Evolutionary conservation across 225 moss, liverwort and hornwort species (phyloP), one percentile per base, ranked within the genome.

Genomic region (Takakia lepidozioides): DNA sequence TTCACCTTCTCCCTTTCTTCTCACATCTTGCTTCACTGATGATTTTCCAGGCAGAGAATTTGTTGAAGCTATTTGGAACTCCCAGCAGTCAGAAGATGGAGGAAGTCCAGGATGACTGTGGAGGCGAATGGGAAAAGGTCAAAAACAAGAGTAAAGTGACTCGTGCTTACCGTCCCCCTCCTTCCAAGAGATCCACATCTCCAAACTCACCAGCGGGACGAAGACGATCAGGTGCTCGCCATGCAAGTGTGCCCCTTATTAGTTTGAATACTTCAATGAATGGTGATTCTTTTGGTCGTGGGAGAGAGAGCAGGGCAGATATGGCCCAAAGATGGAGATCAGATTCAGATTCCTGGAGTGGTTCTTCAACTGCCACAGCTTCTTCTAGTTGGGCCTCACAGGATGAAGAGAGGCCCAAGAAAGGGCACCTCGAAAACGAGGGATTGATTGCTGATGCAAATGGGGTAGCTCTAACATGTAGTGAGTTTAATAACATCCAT

Each of bases 41-140:
- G n/a, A n/a, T 29, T 40, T 43, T 43, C 28, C 72, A 98, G 98
- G 98, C 91, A 16, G 75, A 88, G 44, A 80, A 85, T n/a, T 69
- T 98, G 19, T 73, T 98, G 38, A 76, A 74, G 58, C 76, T 98
- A 45, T 98, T 98, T 34, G 95, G 95, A 46, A 81, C 71, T 22
- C 76, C 79, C 30, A 38, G 72, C 43, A 43, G 45, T 24, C 66
- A 69, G 38, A 84, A 84, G 37, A 13, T 61, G 51, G 81, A 78
- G 40, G 89, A 82, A 61, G 40, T 45, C 16, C 71, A 55, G 59
- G 85, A 83, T 36, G 93, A 89, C 60, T 57, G 59, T 10, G 90
- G 78, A 54, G 90, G 91, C 56, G 87, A 91, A 67, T 98, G 91
- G 98, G 91, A 98, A 62, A 85, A 71, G 53, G 98, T 91, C 54